A percentile compares a stretch with the other conserved stretches of the same genome.
Conservation (phyloP, 1,139 yeast species). For the Geotrichum siamense region DNA sequence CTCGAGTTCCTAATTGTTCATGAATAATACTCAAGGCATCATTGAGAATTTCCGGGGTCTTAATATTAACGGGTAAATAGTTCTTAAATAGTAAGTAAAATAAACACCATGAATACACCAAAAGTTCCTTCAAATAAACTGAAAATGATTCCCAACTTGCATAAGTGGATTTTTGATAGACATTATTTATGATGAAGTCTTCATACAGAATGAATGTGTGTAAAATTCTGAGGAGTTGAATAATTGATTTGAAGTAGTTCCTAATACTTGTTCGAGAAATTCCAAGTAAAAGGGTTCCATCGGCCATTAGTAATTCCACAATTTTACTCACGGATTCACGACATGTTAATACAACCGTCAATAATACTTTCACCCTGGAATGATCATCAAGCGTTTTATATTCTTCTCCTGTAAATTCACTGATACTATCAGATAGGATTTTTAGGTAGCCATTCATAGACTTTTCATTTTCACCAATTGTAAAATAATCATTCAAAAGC, state of each 20-base stretch:
- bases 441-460: constrained; percentile 52
- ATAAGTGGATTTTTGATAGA: constrained; percentile 30
- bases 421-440: constrained; percentile 41
- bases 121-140: constrained; percentile 46
- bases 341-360: constrained; percentile 43
- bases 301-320: constrained; percentile 24
- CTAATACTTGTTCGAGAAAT: constrained; percentile 18
- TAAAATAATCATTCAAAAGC: constrained; percentile 53
- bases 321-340: constrained; percentile 39
- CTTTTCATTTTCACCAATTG: constrained; percentile 36
- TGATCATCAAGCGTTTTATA: constrained; percentile 21
- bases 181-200: constrained; percentile 33
- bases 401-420: constrained; percentile 34
- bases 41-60: constrained; percentile 29
- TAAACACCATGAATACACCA: constrained; percentile 42
- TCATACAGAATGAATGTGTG: constrained; percentile 40
- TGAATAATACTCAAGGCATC: constrained; percentile 57
- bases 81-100: constrained; percentile 29
- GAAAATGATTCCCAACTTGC: constrained; percentile 34
- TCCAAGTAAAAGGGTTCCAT: constrained; percentile 20
- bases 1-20: constrained; percentile 60
- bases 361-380: constrained; percentile 28
- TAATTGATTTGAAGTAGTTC: constrained; percentile 30
- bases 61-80: constrained; percentile 22
- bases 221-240: constrained; percentile 37